Evolutionary conservation across 345 rosid species (phyloP).

Genomic region (Bruguiera sexangula): DNA sequence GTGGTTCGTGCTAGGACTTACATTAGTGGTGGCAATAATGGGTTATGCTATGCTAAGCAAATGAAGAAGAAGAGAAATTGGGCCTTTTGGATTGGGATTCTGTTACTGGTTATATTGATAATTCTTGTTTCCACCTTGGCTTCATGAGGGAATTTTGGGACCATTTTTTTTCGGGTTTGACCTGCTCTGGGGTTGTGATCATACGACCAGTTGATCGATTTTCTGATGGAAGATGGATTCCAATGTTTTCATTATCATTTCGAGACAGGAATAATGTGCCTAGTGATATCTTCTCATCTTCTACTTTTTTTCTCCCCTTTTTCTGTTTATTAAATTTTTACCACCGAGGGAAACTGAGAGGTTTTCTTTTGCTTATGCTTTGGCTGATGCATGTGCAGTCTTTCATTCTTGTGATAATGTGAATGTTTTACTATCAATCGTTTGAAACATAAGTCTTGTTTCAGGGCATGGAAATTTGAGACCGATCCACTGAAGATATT

Average conservation of each 20-base stretch:
- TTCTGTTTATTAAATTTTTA: too few relatives aligned
- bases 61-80: conserved; percentile 25
- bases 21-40: conserved; percentile 26
- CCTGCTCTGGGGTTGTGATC: not conserved
- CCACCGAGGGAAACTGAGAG: too few relatives aligned
- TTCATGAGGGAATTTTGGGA: not conserved
- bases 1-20: conserved; percentile 12
- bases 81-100: conserved; percentile 18
- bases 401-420: too few relatives aligned
- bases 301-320: not conserved
- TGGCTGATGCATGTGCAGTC: too few relatives aligned
- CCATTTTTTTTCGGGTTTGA: not conserved
- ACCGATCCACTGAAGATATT: too few relatives aligned
- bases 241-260: too few relatives aligned
- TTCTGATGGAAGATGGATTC: not conserved
- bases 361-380: too few relatives aligned
- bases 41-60: conserved; percentile 20
- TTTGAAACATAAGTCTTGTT: too few relatives aligned
- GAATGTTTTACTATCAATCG: too few relatives aligned
- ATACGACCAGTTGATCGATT: not conserved
- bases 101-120: conserved; percentile 3
- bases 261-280: not conserved
- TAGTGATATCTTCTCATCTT: not conserved
- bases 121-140: conserved; percentile 15
- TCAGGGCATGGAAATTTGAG: too few relatives aligned